Evolutionary conservation across 2,329 filamentous ascomycete genomes (phyloP).

Genomic region (Colletotrichum tanaceti): DNA sequence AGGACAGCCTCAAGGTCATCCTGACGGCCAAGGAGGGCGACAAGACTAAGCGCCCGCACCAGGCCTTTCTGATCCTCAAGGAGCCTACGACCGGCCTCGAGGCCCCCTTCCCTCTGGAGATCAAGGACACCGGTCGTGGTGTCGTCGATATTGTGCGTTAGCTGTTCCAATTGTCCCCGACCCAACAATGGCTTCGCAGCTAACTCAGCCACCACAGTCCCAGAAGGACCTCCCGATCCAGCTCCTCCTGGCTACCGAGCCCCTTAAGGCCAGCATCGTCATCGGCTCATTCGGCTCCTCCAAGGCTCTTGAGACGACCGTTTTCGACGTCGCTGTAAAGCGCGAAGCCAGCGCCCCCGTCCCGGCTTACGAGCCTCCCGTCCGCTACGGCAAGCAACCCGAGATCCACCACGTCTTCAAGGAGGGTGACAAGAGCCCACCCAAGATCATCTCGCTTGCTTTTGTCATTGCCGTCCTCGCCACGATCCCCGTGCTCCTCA

Average conservation of each 20-base stretch:
- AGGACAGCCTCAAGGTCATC: slow-evolving; percentile 83
- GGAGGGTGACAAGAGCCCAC: slow-evolving; percentile 81
- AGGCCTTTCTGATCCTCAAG: slow-evolving; percentile 88
- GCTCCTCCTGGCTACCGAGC: slow-evolving; percentile 74
- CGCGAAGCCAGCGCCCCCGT: slow-evolving; percentile 71
- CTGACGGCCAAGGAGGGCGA: slow-evolving; percentile 84
- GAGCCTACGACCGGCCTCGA: slow-evolving; percentile 81
- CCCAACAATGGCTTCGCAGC: not conserved
- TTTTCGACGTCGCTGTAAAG: slow-evolving; percentile 79
- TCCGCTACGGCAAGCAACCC: slow-evolving; percentile 84
- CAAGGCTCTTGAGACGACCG: slow-evolving; percentile 72
- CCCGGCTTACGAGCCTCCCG: slow-evolving; percentile 71
- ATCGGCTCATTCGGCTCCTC: slow-evolving; percentile 87
- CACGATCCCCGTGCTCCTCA: slow-evolving; percentile 78
- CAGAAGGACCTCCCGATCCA: slow-evolving; percentile 90
- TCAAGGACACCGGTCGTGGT: slow-evolving; percentile 91
- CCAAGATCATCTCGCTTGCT: slow-evolving; percentile 79
- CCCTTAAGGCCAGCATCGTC: slow-evolving; percentile 83
- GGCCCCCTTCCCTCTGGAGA: slow-evolving; percentile 83
- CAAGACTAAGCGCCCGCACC: slow-evolving; percentile 86
- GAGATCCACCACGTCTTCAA: slow-evolving; percentile 95
- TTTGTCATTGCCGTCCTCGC: slow-evolving; percentile 80
- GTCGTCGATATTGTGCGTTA: slow-evolving; percentile 82
- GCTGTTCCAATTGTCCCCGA: slow-evolving; percentile 3
- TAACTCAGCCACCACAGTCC: slow-evolving; percentile 64